Conservation (phyloP, 1,284 basidiomycete species). For the Ustilago trichophora region DNA sequence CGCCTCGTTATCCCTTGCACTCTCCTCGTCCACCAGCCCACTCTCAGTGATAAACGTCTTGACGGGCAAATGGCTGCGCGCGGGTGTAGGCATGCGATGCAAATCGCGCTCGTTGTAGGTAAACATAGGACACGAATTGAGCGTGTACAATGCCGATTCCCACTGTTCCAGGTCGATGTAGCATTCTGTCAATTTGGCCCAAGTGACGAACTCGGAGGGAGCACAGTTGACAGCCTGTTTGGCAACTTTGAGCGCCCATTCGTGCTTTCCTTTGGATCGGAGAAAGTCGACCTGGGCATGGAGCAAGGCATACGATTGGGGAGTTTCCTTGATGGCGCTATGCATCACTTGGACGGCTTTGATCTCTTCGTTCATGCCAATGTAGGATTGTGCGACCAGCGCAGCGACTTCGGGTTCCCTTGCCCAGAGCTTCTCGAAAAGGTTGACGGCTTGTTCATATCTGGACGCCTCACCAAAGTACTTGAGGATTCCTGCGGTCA, state of each 20-base stretch:
- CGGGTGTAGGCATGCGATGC: constrained; percentile 84
- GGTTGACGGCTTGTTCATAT: constrained; percentile 84
- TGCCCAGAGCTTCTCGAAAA: constrained; percentile 89
- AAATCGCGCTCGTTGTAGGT: constrained; percentile 96
- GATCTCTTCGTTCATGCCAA: constrained; percentile 97
- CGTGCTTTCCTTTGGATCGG: constrained; percentile 74
- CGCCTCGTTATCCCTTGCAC: constrained; percentile 85
- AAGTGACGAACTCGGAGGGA: constrained; percentile 96
- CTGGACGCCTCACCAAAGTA: constrained; percentile 94
- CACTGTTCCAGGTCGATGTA: constrained; percentile 90
- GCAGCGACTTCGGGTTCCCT: constrained; percentile 90
- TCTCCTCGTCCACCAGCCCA: constrained; percentile 72
- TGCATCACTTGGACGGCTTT: constrained; percentile 96
- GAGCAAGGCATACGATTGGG: constrained; percentile 90
- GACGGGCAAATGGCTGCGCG: constrained; percentile 85
- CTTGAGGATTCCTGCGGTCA: constrained; percentile 93
- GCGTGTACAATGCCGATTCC: constrained; percentile 85
- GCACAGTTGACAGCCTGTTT: constrained; percentile 94
- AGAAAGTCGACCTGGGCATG: constrained; percentile 95
- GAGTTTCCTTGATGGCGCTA: constrained; percentile 80
- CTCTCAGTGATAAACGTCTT: constrained; percentile 83
- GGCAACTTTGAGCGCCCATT: constrained; percentile 92
- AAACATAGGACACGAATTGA: constrained; percentile 99
- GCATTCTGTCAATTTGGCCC: constrained; percentile 95
- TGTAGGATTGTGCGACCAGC: constrained; percentile 85